Evolutionary conservation across 768 basidiomycete species (phyloP).

Genomic region (Saitozyma podzolica): DNA sequence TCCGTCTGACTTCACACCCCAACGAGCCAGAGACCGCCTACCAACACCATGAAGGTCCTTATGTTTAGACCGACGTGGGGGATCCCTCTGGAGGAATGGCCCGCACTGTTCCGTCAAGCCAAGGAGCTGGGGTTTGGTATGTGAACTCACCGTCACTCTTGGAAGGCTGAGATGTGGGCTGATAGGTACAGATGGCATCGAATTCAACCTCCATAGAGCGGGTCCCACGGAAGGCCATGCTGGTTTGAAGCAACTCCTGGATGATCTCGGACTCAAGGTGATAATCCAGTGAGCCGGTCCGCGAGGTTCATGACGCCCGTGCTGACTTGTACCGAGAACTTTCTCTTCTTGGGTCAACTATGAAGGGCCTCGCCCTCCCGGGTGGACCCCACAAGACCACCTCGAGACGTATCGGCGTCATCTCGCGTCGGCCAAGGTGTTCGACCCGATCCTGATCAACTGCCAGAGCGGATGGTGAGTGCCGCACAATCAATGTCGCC

Average conservation of each 20-base stretch:
- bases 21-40: too few relatives aligned
- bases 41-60: slow-evolving; percentile 2
- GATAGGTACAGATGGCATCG: slow-evolving; percentile 4
- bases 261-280: slow-evolving; percentile 1
- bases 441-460: slow-evolving; percentile 6
- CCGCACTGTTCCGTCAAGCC: background rate
- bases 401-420: background rate
- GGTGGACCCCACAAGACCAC: background rate
- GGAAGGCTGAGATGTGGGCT: background rate
- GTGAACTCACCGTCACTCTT: background rate
- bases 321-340: background rate
- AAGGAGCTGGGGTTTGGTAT: slow-evolving; percentile 4
- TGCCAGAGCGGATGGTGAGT: slow-evolving; percentile 8
- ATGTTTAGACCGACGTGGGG: slow-evolving; percentile 8
- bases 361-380: background rate
- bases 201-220: slow-evolving; percentile 3
- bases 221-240: background rate
- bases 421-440: background rate
- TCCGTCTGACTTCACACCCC: too few relatives aligned
- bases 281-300: background rate
- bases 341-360: background rate
- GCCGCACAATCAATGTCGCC: too few relatives aligned
- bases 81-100: background rate
- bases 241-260: background rate
- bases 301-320: background rate